phyloP scores from a whole-genome alignment of 1,139 yeast species.

The Pichia sp. region DNA sequence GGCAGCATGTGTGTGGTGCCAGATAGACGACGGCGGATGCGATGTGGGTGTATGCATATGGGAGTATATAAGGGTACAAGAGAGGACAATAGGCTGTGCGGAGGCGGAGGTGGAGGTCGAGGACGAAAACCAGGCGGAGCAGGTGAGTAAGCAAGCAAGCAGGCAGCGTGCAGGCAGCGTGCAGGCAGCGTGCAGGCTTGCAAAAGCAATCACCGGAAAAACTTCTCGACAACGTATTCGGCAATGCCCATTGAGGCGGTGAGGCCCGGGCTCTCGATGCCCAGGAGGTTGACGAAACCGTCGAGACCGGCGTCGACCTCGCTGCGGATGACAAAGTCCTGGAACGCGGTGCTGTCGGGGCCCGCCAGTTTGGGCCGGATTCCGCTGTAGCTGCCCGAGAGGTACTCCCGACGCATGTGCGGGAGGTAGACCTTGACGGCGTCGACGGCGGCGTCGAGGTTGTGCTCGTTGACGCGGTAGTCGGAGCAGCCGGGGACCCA shows the following conservation, averaged over 20 bases:
- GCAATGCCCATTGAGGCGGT: conserved; percentile 81
- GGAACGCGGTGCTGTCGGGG: conserved; percentile 45
- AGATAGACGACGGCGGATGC: no score
- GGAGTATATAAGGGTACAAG: no score
- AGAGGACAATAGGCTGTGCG: no score
- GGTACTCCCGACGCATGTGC: conserved; percentile 43
- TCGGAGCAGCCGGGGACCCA: conserved; percentile 60
- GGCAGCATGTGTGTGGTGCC: no score
- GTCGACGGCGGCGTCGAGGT: conserved; percentile 50
- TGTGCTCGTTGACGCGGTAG: conserved; percentile 38
- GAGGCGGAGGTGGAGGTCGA: no score
- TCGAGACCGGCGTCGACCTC: conserved; percentile 41
- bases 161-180: neutral
- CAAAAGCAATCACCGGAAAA: neutral
- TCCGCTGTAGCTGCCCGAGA: conserved; percentile 72
- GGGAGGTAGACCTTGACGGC: conserved; percentile 67
- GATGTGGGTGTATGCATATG: no score
- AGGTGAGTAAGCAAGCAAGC: no score
- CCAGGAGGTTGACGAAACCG: conserved; percentile 75
- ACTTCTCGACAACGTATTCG: conserved; percentile 2
- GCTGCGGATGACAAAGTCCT: conserved; percentile 68
- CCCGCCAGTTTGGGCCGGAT: conserved; percentile 72
- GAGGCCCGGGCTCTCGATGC: conserved; percentile 88
- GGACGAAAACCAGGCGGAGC: no score
- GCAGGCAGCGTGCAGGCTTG: neutral